These are phyloP conservation scores for Vitis hybrid DNA, from an alignment of 177 flowering plant species.

Conservation along the genomic window DNA sequence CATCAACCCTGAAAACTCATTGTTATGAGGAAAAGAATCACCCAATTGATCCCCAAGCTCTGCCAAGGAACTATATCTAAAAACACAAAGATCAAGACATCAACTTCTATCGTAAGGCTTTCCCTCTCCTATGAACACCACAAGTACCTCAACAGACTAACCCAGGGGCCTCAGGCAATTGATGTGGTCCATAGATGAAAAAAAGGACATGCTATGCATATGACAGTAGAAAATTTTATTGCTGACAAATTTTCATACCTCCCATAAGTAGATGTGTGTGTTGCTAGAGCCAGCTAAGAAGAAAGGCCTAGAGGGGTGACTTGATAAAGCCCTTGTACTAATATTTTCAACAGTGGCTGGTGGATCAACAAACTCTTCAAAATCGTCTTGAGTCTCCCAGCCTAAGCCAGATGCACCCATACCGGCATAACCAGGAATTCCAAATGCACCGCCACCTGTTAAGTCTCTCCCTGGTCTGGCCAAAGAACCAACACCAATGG, in stretches of 20 bases:
- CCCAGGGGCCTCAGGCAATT: too few relatives aligned
- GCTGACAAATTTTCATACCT: slow-evolving; percentile 49
- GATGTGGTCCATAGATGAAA: too few relatives aligned
- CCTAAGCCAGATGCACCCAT: slow-evolving; percentile 75
- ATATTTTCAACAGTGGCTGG: slow-evolving; percentile 75
- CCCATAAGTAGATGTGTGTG: slow-evolving; percentile 90
- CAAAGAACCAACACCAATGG: slow-evolving; percentile 55
- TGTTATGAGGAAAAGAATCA: background rate
- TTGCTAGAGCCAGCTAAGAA: slow-evolving; percentile 97
- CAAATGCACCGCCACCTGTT: slow-evolving; percentile 73
- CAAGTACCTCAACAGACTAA: too few relatives aligned
- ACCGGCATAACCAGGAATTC: slow-evolving; percentile 83
- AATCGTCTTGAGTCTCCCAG: slow-evolving; percentile 78
- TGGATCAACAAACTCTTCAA: slow-evolving; percentile 77
- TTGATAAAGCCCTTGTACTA: slow-evolving; percentile 74
- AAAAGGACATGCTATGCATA: background rate
- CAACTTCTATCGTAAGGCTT: background rate
- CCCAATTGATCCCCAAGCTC: background rate
- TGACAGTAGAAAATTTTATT: background rate
- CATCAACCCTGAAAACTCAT: background rate
- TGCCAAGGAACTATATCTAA: background rate
- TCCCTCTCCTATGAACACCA: background rate
- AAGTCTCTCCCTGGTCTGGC: slow-evolving; percentile 61
- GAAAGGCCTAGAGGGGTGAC: slow-evolving; percentile 87
- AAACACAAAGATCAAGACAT: background rate